Percentiles rank a stretch among this genome's conserved stretches.
phyloP scores from a whole-genome alignment of 1,284 basidiomycete species.

The Ceratorhiza oryzae-sativae region DNA sequence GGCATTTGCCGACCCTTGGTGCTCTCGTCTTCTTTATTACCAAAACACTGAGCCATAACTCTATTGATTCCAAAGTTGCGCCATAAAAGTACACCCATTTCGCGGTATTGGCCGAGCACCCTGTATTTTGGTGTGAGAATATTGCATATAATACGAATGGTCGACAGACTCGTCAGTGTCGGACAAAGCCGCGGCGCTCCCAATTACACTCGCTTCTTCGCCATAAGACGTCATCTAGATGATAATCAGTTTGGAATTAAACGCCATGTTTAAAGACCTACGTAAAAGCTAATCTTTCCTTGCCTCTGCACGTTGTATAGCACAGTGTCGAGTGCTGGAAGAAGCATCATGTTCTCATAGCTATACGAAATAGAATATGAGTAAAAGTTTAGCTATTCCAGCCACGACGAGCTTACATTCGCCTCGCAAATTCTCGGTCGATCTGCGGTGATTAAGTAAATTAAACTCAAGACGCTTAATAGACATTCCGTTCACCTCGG shows the following conservation, averaged over 20 bases:
- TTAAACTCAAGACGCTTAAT: neutral
- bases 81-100: slow-evolving; percentile 90
- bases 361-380: slow-evolving; percentile 49
- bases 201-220: slow-evolving; percentile 91
- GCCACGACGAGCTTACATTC: slow-evolving; percentile 59
- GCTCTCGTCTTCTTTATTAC: slow-evolving; percentile 79
- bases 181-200: slow-evolving; percentile 85
- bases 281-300: slow-evolving; percentile 94
- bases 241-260: slow-evolving; percentile 15
- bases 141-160: neutral
- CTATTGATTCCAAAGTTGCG: slow-evolving; percentile 77
- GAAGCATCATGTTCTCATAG: slow-evolving; percentile 82
- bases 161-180: slow-evolving; percentile 82
- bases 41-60: slow-evolving; percentile 89
- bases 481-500: slow-evolving; percentile 60
- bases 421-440: slow-evolving; percentile 72
- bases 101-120: slow-evolving; percentile 76
- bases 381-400: neutral
- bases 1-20: slow-evolving; percentile 92
- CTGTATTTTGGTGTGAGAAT: slow-evolving; percentile 41
- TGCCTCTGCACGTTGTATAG: slow-evolving; percentile 93
- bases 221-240: slow-evolving; percentile 81
- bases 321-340: slow-evolving; percentile 86
- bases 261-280: slow-evolving; percentile 53
- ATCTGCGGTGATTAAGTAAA: slow-evolving; percentile 57